Base-by-base conservation (phyloP, 2,329 filamentous ascomycete species). In the Alternaria dauci region DNA sequence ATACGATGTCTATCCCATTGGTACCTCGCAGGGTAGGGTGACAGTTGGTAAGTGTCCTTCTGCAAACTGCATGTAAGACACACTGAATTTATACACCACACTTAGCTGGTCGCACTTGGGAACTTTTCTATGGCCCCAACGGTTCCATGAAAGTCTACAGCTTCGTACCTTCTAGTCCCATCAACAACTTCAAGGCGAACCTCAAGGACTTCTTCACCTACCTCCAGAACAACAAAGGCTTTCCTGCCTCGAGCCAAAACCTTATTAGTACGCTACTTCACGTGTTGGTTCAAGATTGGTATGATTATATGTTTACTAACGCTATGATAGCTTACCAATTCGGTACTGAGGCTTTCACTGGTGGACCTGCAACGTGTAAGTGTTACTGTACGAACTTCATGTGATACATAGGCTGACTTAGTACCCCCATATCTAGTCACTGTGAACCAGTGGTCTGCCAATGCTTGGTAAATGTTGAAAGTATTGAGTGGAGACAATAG, bases 141-240 rank as follows among this genome's bases (percentile, higher is more conserved):
- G 86, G 86, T 41, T 71, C 74, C 55, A 88, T 82, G 73, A 84
- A 82, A 12, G 87, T 90, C n/a, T 89, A 83, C 79, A 86, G 83
- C 69, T 90, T 87, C 66, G 82, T 87, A 9, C 81, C 32, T 36
- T 36, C 32, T 14, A 36, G 32, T 65, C 56, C 58, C n/a, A 77
- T 84, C 36, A 81, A 78, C 25, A 80, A 65, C 72, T 89, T 87
- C 77, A 80, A 77, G 43, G 86, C 81, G 25, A 86, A 90, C 71
- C 68, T 89, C 65, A 81, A 81, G 68, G 74, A 81, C 8, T 89
- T 90, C 78, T 36, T 36, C 71, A 80, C 76, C 18, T 89, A 88
- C 73, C 78, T 90, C n/a, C 78, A 79, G 43, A 57, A 69, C 25
- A 82, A 76, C 67, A 77, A 87, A 65, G 81, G 81, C 2, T 80